Percentiles rank a stretch among this genome's conserved stretches.
phyloP scores from a whole-genome alignment of 2,329 filamentous ascomycete species.

The Mariannaea elegans region DNA sequence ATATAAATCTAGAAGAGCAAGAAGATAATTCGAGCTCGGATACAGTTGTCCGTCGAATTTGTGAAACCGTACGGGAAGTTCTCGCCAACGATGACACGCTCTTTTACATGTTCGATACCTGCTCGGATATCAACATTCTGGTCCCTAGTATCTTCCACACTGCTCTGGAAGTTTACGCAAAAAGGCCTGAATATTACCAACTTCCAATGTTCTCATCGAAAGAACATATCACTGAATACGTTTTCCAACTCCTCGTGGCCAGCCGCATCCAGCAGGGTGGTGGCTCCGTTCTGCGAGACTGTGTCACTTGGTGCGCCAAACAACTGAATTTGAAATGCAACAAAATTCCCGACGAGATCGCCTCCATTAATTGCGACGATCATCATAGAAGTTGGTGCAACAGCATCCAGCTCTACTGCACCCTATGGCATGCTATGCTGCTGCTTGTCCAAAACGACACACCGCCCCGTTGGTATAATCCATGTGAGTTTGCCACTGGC shows the following conservation, averaged over 20 bases:
- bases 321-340: constrained; percentile 28
- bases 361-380: constrained; percentile 19
- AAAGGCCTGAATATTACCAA: constrained; percentile 2
- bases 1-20: constrained; percentile 26
- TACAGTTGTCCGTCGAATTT: constrained; percentile 8
- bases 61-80: constrained; percentile 14
- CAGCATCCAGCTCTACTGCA: constrained; percentile 37
- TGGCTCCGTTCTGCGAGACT: constrained; percentile 25
- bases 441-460: constrained; percentile 19
- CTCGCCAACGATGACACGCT: constrained; percentile 21
- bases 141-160: constrained; percentile 31
- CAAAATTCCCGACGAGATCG: constrained; percentile 25
- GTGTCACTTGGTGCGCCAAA: constrained; percentile 32
- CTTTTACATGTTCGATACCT: constrained; percentile 18
- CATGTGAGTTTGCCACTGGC: constrained; percentile 36
- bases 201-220: constrained; percentile 19
- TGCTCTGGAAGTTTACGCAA: constrained; percentile 33
- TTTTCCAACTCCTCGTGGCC: constrained; percentile 31
- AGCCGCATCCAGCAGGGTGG: constrained; percentile 3
- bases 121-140: constrained; percentile 34
- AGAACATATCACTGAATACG: constrained; percentile 31
- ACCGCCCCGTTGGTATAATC: constrained; percentile 30
- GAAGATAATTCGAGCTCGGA: constrained; percentile 17
- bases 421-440: constrained; percentile 35
- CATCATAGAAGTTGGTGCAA: constrained; percentile 30